Evolutionary conservation across 306 rosid species (phyloP).

Genomic region (Carpinus viminea): DNA sequence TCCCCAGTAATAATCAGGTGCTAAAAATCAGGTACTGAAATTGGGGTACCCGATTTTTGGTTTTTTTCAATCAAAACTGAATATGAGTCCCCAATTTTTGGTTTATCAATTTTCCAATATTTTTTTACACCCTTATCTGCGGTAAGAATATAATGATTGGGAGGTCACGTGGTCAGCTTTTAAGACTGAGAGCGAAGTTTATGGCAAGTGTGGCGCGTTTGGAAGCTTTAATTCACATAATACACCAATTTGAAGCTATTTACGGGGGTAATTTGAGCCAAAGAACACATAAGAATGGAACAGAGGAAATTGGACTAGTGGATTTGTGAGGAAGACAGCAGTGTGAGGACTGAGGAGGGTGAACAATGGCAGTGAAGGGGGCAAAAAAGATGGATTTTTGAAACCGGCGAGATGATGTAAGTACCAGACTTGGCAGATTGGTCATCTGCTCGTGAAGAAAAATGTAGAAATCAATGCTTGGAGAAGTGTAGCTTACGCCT

Average conservation of each 20-base stretch:
- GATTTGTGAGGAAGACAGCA: conserved; percentile 24
- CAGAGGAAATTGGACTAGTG: conserved; percentile 3
- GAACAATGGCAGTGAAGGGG: not conserved
- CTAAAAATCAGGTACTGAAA: no score
- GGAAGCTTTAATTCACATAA: conserved; percentile 4
- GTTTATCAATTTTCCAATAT: no score
- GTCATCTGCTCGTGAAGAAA: not conserved
- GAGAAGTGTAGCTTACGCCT: not conserved
- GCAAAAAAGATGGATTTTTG: conserved; percentile 25
- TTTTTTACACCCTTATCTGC: no score
- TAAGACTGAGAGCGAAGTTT: conserved; percentile 18
- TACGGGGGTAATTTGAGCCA: no score
- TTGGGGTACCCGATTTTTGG: no score
- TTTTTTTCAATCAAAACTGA: no score
- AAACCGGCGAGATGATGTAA: conserved; percentile 20
- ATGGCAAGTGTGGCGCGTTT: conserved; percentile 32
- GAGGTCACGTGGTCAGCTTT: not conserved
- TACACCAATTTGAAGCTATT: conserved; percentile 26
- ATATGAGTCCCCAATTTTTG: no score
- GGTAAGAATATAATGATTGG: not conserved
- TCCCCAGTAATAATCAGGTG: no score
- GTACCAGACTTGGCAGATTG: conserved; percentile 15
- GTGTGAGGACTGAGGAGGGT: conserved; percentile 18
- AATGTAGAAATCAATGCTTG: not conserved
- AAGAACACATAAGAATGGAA: no score